phyloP scores from a whole-genome alignment of 1,139 yeast species.

The Geotrichum bryndzae region DNA sequence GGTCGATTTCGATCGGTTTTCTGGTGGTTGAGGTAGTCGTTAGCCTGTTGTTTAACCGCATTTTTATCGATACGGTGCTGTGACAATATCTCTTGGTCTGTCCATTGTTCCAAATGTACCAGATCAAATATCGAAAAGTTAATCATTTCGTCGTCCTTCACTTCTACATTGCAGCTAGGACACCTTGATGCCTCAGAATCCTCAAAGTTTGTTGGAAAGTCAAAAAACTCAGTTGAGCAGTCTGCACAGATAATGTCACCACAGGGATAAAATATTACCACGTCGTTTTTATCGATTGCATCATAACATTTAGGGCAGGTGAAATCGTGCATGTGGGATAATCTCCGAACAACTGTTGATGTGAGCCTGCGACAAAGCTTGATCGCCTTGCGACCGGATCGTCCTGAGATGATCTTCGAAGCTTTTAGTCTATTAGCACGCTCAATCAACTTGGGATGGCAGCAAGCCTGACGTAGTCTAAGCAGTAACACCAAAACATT shows the following conservation, averaged over 20 bases:
- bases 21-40: constrained; percentile 2
- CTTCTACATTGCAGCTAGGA: constrained; percentile 23
- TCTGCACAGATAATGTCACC: constrained; percentile 34
- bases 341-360: constrained; percentile 20
- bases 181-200: constrained; percentile 22
- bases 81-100: constrained; percentile 22
- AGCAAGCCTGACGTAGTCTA: constrained; percentile 84
- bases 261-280: constrained; percentile 32
- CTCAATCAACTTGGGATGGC: constrained; percentile 71
- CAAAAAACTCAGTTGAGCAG: constrained; percentile 26
- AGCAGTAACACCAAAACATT: constrained; percentile 66
- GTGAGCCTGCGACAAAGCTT: constrained; percentile 22
- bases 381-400: constrained; percentile 20
- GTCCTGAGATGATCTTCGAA: constrained; percentile 12
- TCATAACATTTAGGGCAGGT: constrained; percentile 69
- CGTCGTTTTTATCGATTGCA: constrained; percentile 45
- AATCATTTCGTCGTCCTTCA: constrained; percentile 22
- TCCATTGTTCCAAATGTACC: constrained; percentile 23
- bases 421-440: constrained; percentile 42
- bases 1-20: constrained; percentile 1
- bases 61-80: not conserved
- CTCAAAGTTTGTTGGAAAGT: constrained; percentile 17
- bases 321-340: constrained; percentile 33
- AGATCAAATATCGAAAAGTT: constrained; percentile 27
- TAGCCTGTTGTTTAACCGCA: not conserved